A percentile compares a stretch with the other conserved stretches of the same genome.
Evolutionary conservation across 2,329 filamentous ascomycete genomes (phyloP).

Genomic region (Boeremia lycopersici): DNA sequence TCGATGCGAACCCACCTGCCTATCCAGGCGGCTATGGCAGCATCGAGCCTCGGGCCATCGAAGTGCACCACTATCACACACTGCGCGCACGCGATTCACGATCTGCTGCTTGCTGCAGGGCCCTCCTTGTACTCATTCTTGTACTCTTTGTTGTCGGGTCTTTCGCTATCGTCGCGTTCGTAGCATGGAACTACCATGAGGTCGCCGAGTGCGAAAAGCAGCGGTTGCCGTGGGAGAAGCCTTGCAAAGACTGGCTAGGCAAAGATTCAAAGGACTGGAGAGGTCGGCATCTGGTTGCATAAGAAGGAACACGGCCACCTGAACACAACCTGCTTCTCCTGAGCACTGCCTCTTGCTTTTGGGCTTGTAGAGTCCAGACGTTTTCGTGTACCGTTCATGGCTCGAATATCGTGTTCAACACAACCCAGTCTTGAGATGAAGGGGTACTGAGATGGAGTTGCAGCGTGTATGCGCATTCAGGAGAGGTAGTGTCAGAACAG

Average conservation of each 20-base stretch:
- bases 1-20: conserved; percentile 25
- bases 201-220: conserved; percentile 33
- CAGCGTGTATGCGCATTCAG: too few relatives aligned
- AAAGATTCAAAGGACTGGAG: conserved; percentile 27
- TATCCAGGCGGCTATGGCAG: conserved; percentile 31
- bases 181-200: conserved; percentile 34
- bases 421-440: too few relatives aligned
- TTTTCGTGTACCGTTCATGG: too few relatives aligned
- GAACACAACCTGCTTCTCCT: not conserved
- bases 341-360: too few relatives aligned
- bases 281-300: conserved; percentile 10
- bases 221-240: conserved; percentile 29
- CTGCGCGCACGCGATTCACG: conserved; percentile 10
- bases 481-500: too few relatives aligned
- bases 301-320: not conserved
- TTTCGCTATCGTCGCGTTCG: conserved; percentile 25
- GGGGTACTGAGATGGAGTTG: too few relatives aligned
- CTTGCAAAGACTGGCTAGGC: conserved; percentile 33
- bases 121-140: conserved; percentile 19
- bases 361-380: too few relatives aligned
- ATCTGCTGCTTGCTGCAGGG: conserved; percentile 21
- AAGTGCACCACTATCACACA: conserved; percentile 29
- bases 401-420: too few relatives aligned
- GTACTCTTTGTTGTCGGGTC: conserved; percentile 19
- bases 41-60: conserved; percentile 15